A percentile compares a stretch with the other conserved stretches of the same genome.
These are phyloP conservation scores for Neolentinus lepideus DNA, from an alignment of 1,284 basidiomycete species.

Conservation along the genomic window DNA sequence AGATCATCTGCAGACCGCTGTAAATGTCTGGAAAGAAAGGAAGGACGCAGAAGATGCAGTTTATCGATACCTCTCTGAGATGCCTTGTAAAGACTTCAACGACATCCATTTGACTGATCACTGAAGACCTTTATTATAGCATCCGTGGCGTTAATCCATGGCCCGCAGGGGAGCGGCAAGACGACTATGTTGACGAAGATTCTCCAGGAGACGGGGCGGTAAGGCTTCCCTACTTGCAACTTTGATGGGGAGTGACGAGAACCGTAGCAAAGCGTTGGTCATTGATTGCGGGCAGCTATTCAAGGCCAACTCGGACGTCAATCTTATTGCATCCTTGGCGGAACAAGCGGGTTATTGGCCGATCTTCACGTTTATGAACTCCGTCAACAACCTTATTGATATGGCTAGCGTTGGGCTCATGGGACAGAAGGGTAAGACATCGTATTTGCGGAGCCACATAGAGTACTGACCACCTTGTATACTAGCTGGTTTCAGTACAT, in stretches of 20 bases:
- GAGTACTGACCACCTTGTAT: not conserved
- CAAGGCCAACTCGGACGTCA: constrained; percentile 67
- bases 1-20: not conserved
- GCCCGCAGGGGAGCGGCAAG: constrained; percentile 92
- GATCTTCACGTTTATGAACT: constrained; percentile 84
- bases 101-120: not conserved
- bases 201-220: constrained; percentile 57
- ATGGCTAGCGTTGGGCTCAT: constrained; percentile 91
- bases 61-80: constrained; percentile 65
- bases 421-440: constrained; percentile 76
- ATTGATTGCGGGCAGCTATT: constrained; percentile 82
- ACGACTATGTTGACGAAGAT: constrained; percentile 60
- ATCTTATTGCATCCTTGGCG: constrained; percentile 66
- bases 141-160: constrained; percentile 79
- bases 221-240: constrained; percentile 10
- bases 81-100: constrained; percentile 44
- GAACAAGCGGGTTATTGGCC: constrained; percentile 88
- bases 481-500: constrained; percentile 78
- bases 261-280: constrained; percentile 54
- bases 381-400: constrained; percentile 83
- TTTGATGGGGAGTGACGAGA: not conserved
- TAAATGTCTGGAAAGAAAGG: constrained; percentile 8
- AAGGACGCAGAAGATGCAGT: constrained; percentile 43
- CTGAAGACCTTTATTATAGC: constrained; percentile 24
- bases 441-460: not conserved